phyloP scores from a whole-genome alignment of 352 stramenopile genomes.

The Albugo laibachii region DNA sequence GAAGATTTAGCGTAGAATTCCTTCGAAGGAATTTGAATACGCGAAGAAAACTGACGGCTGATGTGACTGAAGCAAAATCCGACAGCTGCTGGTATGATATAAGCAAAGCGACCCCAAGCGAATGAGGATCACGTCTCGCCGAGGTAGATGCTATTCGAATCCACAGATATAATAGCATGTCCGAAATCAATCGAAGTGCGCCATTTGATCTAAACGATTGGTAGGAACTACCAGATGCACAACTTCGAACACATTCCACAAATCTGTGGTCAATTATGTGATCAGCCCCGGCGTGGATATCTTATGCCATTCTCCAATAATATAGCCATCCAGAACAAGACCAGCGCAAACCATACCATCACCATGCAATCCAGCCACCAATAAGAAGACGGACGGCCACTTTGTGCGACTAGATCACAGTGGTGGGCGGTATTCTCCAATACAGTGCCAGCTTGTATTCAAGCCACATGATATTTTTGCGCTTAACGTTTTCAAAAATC shows the following conservation, averaged over 20 bases:
- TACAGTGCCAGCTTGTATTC: too few relatives aligned
- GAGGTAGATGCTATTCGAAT: slow-evolving; percentile 24
- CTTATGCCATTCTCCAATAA: slow-evolving; percentile 47
- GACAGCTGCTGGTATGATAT: slow-evolving; percentile 50
- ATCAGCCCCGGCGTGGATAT: slow-evolving; percentile 56
- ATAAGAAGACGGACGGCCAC: background rate
- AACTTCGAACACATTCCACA: slow-evolving; percentile 80
- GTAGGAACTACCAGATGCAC: slow-evolving; percentile 43
- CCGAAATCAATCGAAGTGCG: slow-evolving; percentile 11
- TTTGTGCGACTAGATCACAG: background rate
- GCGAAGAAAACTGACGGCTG: slow-evolving; percentile 64
- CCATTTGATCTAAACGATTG: slow-evolving; percentile 37
- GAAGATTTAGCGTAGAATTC: slow-evolving; percentile 74
- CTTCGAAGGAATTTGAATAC: slow-evolving; percentile 82
- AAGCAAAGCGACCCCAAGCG: slow-evolving; percentile 11
- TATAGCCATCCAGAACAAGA: slow-evolving; percentile 64
- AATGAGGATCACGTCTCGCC: slow-evolving; percentile 12
- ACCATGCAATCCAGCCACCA: slow-evolving; percentile 31
- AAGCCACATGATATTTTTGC: too few relatives aligned
- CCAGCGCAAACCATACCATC: slow-evolving; percentile 36
- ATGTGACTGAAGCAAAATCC: slow-evolving; percentile 48
- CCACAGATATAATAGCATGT: slow-evolving; percentile 10
- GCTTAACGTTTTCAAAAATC: too few relatives aligned
- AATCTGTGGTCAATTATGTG: slow-evolving; percentile 67
- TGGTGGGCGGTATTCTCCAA: background rate